Evolutionary conservation across 441 rosid genomes (phyloP).

Genomic region (Populus hybrid): DNA sequence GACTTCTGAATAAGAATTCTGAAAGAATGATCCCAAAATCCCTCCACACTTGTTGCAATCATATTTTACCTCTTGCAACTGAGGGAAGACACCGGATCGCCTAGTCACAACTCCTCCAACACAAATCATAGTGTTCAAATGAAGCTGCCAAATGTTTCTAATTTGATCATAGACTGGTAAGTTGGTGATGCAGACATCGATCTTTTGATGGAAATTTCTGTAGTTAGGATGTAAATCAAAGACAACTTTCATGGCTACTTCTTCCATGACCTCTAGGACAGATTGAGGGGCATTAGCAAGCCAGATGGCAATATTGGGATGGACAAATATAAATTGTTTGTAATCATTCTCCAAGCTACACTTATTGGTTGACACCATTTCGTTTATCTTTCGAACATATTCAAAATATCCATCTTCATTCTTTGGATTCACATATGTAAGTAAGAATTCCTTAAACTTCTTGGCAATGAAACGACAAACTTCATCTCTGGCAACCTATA

Average conservation of each 20-base stretch:
- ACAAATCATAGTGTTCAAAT: slow-evolving; percentile 97
- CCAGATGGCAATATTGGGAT: slow-evolving; percentile 99
- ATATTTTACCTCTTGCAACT: slow-evolving; percentile 93
- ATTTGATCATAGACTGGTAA: slow-evolving; percentile 96
- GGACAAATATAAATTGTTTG: slow-evolving; percentile 80
- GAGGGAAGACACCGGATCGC: slow-evolving; percentile 98
- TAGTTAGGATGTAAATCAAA: slow-evolving; percentile 86
- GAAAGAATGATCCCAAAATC: slow-evolving; percentile 92
- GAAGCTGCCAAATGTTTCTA: slow-evolving; percentile 94
- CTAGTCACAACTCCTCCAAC: slow-evolving; percentile 98
- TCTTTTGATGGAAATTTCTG: slow-evolving; percentile 78
- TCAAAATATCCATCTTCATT: slow-evolving; percentile 63
- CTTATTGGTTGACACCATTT: slow-evolving; percentile 92
- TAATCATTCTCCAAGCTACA: slow-evolving; percentile 93
- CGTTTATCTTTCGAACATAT: slow-evolving; percentile 78
- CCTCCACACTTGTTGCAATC: slow-evolving; percentile 97
- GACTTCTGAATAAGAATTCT: slow-evolving; percentile 97
- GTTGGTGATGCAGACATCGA: slow-evolving; percentile 79
- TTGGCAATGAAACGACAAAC: slow-evolving; percentile 93
- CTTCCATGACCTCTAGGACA: slow-evolving; percentile 98
- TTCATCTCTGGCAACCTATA: slow-evolving; percentile 97
- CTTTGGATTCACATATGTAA: slow-evolving; percentile 72
- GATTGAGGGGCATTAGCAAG: slow-evolving; percentile 98
- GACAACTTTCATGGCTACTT: slow-evolving; percentile 71
- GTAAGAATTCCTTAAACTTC: slow-evolving; percentile 88